These are phyloP conservation scores for Sporothrix sp. DNA, from an alignment of 2,329 filamentous ascomycete species.

Conservation along the genomic window DNA sequence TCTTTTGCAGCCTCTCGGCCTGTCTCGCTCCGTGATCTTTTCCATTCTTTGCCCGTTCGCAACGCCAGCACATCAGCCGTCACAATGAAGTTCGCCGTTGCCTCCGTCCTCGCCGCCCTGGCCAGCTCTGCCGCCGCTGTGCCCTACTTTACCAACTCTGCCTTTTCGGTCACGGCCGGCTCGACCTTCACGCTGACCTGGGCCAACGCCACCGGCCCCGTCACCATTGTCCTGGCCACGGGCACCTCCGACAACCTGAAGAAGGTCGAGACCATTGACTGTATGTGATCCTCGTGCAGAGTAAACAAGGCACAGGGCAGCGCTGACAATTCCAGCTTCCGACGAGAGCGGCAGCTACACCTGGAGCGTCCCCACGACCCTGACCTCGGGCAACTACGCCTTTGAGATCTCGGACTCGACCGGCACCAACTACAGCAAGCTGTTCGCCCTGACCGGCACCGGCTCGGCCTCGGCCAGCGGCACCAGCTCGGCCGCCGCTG, in stretches of 20 bases:
- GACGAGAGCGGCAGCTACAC: slow-evolving; percentile 28
- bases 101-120: slow-evolving; percentile 27
- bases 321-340: slow-evolving; percentile 23
- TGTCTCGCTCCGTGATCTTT: slow-evolving; percentile 8
- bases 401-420: slow-evolving; percentile 34
- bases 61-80: slow-evolving; percentile 1
- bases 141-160: slow-evolving; percentile 25
- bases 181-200: slow-evolving; percentile 36
- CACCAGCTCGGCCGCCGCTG: slow-evolving; percentile 11
- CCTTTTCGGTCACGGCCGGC: slow-evolving; percentile 26
- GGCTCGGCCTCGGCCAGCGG: slow-evolving; percentile 16
- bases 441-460: slow-evolving; percentile 26
- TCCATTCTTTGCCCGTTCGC: too few species aligned
- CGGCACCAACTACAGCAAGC: slow-evolving; percentile 34
- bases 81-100: slow-evolving; percentile 34
- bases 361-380: slow-evolving; percentile 29
- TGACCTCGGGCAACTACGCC: slow-evolving; percentile 34
- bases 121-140: slow-evolving; percentile 24
- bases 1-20: slow-evolving; percentile 2
- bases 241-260: slow-evolving; percentile 29
- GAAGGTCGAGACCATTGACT: slow-evolving; percentile 26
- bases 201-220: slow-evolving; percentile 30
- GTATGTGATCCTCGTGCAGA: too few species aligned
- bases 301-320: too few species aligned
- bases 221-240: slow-evolving; percentile 33